Evolutionary conservation across 495 filamentous ascomycete genomes (phyloP).

Genomic region (Neurospora sp.): DNA sequence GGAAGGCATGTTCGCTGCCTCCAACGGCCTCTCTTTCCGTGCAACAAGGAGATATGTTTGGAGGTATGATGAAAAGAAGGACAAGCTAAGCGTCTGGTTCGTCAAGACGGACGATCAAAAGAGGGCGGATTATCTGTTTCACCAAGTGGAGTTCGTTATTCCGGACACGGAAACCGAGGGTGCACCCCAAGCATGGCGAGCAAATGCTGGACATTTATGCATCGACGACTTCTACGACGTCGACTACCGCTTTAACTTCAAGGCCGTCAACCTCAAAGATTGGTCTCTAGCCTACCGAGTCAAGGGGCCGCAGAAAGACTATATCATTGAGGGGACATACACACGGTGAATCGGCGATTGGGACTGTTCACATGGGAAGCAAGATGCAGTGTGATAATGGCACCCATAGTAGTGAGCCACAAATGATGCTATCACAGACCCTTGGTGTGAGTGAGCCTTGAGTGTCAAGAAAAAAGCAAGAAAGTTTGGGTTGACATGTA

Average conservation of each 20-base stretch:
- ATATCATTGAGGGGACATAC: conserved; percentile 45
- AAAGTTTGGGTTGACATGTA: background rate
- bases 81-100: conserved; percentile 58
- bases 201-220: conserved; percentile 52
- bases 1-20: conserved; percentile 46
- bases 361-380: background rate
- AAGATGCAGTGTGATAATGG: background rate
- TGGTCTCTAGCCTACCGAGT: conserved; percentile 53
- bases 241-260: conserved; percentile 49
- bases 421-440: background rate
- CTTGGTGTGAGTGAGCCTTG: background rate
- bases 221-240: conserved; percentile 55
- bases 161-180: conserved; percentile 8
- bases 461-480: background rate
- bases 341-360: conserved; percentile 13
- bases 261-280: conserved; percentile 37
- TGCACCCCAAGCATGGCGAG: conserved; percentile 37
- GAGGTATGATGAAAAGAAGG: conserved; percentile 43
- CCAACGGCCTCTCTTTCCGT: conserved; percentile 34
- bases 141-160: conserved; percentile 38
- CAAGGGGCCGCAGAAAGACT: conserved; percentile 59
- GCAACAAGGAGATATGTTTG: conserved; percentile 47
- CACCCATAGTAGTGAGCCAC: background rate
- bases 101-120: conserved; percentile 45
- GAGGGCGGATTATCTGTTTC: conserved; percentile 57